Base-by-base conservation (phyloP, 2,329 filamentous ascomycete genomes). In the Arachnomyces sp. region DNA sequence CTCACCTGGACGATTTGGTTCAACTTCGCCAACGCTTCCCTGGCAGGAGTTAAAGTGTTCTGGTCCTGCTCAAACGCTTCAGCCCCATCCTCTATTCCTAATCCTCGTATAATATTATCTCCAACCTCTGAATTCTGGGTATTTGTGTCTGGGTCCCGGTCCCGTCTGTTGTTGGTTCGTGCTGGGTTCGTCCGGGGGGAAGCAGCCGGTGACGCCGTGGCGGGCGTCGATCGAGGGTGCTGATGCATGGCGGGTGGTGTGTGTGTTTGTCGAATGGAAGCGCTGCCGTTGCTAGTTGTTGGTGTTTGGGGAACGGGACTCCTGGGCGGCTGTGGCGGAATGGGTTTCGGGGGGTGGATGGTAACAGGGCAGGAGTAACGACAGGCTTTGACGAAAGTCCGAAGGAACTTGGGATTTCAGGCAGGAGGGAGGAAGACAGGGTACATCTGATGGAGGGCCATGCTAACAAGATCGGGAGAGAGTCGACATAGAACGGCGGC, bases 1-100 rank as follows among this genome's bases (percentile, higher is more conserved):
- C 66, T 46, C 68, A 93, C 88, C 76, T 92, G 86, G 54, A 95
- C 81, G 56, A 96, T 92, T 66, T 94, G 88, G 61, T 93, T 92
- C 51, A 95, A 72, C 68, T 92, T 92, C 65, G 75, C 78, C 59
- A 82, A 66, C 4, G 79, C 77, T 50, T 90, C 84, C 52, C 72
- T 74, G 40, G 74, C 77, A 34, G 77, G 75, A 17, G 71, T 63
- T 32, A 67, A 57, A 33, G 61, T 57, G 41, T 62, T 61, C 34
- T 63, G 66, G 20, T 67, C 64, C 47, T 63, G 56, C 36, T 59
- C 58, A 12, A 57, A 45, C 36, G 63, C 50, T 49, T 69, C 68
- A 47, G 68, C 60, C 39, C 65, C 67, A 20, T 72, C 64, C 39
- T 69, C 69, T 43, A 71, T 72, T 16, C 70, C 71, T 34, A 70